phyloP scores from a whole-genome alignment of 108 stramenopile genomes.

The Nitzschia sp. region DNA sequence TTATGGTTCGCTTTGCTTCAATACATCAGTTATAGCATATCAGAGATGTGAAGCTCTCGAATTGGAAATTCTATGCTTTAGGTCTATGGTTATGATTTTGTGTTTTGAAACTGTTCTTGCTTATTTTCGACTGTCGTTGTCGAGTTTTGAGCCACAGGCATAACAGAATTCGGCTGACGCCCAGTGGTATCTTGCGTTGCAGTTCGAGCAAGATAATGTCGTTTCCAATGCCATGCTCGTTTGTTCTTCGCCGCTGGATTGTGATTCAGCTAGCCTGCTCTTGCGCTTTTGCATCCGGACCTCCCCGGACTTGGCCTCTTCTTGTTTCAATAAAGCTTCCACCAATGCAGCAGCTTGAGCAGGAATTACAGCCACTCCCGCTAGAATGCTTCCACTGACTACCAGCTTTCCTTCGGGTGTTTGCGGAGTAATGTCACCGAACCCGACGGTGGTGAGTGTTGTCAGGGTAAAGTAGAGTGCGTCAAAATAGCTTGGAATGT shows the following conservation, averaged over 20 bases:
- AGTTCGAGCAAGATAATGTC: conserved; percentile 32
- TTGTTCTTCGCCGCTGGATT: background rate
- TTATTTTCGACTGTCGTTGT: conserved; percentile 5
- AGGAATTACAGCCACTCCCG: conserved; percentile 78
- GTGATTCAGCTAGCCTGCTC: too few relatives aligned
- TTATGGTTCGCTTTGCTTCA: too few relatives aligned
- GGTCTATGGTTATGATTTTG: too few relatives aligned
- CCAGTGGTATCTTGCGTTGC: conserved; percentile 45
- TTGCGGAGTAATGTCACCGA: conserved; percentile 82
- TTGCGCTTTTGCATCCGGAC: background rate
- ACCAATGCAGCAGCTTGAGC: conserved; percentile 63
- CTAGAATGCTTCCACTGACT: conserved; percentile 67
- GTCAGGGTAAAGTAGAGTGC: conserved; percentile 85
- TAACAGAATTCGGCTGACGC: conserved; percentile 50
- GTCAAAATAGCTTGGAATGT: conserved; percentile 75
- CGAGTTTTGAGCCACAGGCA: conserved; percentile 42
- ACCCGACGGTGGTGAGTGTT: conserved; percentile 61
- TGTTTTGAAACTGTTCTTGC: background rate
- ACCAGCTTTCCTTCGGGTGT: conserved; percentile 69
- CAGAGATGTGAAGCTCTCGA: too few relatives aligned
- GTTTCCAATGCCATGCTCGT: conserved; percentile 14
- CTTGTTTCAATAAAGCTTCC: conserved; percentile 33
- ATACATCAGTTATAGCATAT: too few relatives aligned
- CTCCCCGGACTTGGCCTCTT: background rate
- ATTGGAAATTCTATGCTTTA: too few relatives aligned